Evolutionary conservation across 169 alveolate species (phyloP), one percentile per base, ranked within the genome.

Genomic region (Plasmodium yoelii): DNA sequence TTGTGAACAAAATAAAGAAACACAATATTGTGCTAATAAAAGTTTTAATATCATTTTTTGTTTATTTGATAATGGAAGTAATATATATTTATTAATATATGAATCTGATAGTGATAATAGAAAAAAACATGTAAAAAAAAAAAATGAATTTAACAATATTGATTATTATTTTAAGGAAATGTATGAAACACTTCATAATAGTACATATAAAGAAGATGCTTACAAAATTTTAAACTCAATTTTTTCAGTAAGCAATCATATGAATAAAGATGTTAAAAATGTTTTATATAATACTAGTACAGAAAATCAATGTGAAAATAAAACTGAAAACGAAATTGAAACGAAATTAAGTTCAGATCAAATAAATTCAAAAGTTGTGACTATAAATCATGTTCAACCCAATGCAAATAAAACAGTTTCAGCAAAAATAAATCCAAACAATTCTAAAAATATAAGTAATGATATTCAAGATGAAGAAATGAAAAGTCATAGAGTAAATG

Each of bases 51-150:
- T 77, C 63, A 46, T 77, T 2, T 77, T 77, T 24, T 63, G 74
- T 44, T 22, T 77, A 13, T 77, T 77, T 26, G 88, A 77, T 12
- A 77, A 77, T 8, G 88, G 88, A 0, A 61, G 46, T 64, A 28
- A 64, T 64, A 63, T 63, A 6, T 77, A 77, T 68, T 67, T 77
- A 6, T 56, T 77, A 13, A 77, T 77, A 34, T 77, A 77, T 44
- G 88, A 77, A n/a, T 63, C 88, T 0, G 75, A 77, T 9, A 77
- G 47, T 26, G 75, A 77, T 46, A 77, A 77, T 44, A 77, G 75
- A 18, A 77, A 77, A 55, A 77, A 61, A 46, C 34, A 44, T 57
- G 55, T 49, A 18, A 77, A 77, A 44, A 51, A 59, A 44, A 77
- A 77, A 34, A 77, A 77, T 34, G 77, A 77, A 13, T 77, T 34